These are phyloP conservation scores for Fraxinus floribunda DNA, from an alignment of 305 asterid species.

Conservation along the genomic window DNA sequence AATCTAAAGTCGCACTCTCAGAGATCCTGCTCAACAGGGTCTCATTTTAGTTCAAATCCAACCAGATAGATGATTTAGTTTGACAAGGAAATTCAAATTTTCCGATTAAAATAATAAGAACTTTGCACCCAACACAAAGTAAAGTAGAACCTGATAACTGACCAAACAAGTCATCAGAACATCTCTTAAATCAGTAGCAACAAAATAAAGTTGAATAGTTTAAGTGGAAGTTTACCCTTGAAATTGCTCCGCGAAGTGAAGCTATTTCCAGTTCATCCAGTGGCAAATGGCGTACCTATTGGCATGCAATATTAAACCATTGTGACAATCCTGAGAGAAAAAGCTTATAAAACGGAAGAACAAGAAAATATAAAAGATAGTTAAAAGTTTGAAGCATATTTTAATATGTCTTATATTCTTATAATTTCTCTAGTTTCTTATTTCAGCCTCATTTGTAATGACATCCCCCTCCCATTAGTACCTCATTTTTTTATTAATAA, in stretches of 20 bases:
- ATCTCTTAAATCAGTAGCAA: slow-evolving; percentile 18
- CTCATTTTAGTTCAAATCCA: slow-evolving; percentile 11
- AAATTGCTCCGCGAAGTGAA: slow-evolving; percentile 92
- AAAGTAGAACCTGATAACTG: slow-evolving; percentile 18
- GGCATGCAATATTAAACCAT: slow-evolving; percentile 25
- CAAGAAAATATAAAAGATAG: not conserved
- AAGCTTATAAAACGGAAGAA: not conserved
- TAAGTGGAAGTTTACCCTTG: slow-evolving; percentile 61
- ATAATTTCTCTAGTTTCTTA: not conserved
- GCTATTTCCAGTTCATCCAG: slow-evolving; percentile 98
- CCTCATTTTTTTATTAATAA: not conserved
- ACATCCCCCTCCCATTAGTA: not conserved
- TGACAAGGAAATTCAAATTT: slow-evolving; percentile 10
- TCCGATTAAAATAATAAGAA: slow-evolving; percentile 5
- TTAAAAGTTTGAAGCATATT: slow-evolving; percentile 7
- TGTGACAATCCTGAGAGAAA: slow-evolving; percentile 19
- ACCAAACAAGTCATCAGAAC: not conserved
- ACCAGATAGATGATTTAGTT: slow-evolving; percentile 13
- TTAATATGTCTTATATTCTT: not conserved
- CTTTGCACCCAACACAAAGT: slow-evolving; percentile 17
- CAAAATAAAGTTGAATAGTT: slow-evolving; percentile 20
- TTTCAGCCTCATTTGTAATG: not conserved
- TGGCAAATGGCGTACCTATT: slow-evolving; percentile 88
- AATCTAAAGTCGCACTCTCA: slow-evolving; percentile 6
- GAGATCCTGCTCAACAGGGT: not conserved